A percentile compares a stretch with the other conserved stretches of the same genome.
phyloP scores from a whole-genome alignment of 169 alveolate species.

The Babesia bigemina region DNA sequence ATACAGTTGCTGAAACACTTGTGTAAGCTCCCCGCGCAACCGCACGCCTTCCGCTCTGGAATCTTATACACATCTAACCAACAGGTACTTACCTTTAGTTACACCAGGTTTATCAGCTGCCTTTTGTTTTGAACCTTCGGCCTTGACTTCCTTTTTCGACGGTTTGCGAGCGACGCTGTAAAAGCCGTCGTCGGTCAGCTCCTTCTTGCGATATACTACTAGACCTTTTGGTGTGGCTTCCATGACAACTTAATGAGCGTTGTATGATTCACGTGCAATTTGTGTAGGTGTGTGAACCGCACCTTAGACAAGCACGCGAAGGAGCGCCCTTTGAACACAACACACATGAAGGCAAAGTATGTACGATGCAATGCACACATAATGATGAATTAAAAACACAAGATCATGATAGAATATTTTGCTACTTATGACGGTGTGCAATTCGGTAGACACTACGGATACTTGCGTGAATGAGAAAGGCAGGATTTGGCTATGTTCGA shows the following conservation, averaged over 20 bases:
- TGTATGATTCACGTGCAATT: too few relatives aligned
- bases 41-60: conserved; percentile 49
- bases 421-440: too few relatives aligned
- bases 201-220: conserved; percentile 32
- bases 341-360: too few relatives aligned
- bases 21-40: conserved; percentile 46
- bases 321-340: too few relatives aligned
- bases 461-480: too few relatives aligned
- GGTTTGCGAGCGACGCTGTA: conserved; percentile 7
- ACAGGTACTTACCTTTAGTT: not conserved
- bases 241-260: not conserved
- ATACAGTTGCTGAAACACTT: conserved; percentile 49
- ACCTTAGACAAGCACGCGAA: too few relatives aligned
- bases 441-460: too few relatives aligned
- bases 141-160: conserved; percentile 10
- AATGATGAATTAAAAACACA: too few relatives aligned
- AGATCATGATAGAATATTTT: too few relatives aligned
- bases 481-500: too few relatives aligned
- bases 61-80: not conserved
- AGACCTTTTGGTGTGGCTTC: conserved; percentile 1
- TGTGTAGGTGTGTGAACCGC: too few relatives aligned
- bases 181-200: conserved; percentile 13
- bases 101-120: not conserved
- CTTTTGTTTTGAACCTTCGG: not conserved
- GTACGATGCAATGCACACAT: too few relatives aligned